These are phyloP conservation scores for Globisporangium cylindrosporum DNA, from an alignment of 352 stramenopile genomes.

Conservation along the genomic window DNA sequence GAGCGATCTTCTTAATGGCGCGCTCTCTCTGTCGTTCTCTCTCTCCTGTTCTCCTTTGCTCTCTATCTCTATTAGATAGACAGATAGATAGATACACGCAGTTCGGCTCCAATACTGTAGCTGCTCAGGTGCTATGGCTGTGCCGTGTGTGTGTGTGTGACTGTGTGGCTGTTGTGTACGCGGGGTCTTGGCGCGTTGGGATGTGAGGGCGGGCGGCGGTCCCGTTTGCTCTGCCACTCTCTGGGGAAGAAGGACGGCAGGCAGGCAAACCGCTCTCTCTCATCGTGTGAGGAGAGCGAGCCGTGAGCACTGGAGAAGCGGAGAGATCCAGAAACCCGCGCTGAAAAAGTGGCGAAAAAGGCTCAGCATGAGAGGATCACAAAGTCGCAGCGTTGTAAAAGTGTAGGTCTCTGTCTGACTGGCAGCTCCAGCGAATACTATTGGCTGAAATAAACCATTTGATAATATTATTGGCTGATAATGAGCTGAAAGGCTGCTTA, in stretches of 20 bases:
- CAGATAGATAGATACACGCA: not conserved
- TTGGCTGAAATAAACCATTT: not conserved
- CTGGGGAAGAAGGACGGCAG: not conserved
- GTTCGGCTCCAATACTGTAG: not conserved
- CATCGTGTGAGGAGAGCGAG: not conserved
- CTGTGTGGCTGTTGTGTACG: constrained; percentile 2
- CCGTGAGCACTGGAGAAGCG: not conserved
- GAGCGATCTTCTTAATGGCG: not conserved
- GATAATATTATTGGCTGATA: not conserved
- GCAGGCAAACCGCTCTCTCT: not conserved
- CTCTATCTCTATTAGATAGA: not conserved
- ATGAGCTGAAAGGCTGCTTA: not conserved
- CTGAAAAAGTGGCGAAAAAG: constrained; percentile 14
- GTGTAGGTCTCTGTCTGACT: not conserved
- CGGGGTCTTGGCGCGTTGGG: constrained; percentile 7
- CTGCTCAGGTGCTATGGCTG: not conserved
- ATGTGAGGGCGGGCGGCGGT: not conserved
- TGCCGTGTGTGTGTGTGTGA: not conserved
- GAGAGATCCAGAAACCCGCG: constrained; percentile 13
- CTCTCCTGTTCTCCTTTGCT: not conserved
- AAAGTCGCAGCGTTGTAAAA: constrained; percentile 8
- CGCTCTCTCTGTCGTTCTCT: not conserved
- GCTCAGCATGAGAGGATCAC: not conserved
- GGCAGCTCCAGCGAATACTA: not conserved
- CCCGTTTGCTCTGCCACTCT: not conserved